phyloP scores from a whole-genome alignment of 345 rosid species.

The Linum lewisii region DNA sequence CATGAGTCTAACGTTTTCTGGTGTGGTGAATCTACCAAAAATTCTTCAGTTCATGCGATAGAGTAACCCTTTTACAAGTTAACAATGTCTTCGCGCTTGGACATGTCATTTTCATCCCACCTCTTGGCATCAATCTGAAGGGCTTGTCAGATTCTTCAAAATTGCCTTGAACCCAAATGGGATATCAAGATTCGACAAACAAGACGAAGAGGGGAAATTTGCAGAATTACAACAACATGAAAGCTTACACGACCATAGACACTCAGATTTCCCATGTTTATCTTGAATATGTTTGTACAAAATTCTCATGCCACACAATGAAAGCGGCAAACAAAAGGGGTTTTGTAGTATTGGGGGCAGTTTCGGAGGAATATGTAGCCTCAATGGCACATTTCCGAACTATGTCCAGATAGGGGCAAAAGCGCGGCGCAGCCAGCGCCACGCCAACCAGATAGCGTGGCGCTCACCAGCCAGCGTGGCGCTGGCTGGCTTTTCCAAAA shows the following conservation, averaged over 20 bases:
- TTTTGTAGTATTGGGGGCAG: too few species aligned
- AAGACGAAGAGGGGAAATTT: neutral
- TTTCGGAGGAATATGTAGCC: too few species aligned
- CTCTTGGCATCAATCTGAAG: slow-evolving; percentile 63
- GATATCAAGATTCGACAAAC: neutral
- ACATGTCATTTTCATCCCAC: slow-evolving; percentile 60
- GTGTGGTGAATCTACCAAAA: too few species aligned
- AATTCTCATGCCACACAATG: slow-evolving; percentile 60
- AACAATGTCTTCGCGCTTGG: slow-evolving; percentile 48
- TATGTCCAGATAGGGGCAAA: too few species aligned
- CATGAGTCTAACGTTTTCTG: too few species aligned
- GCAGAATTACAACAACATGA: neutral
- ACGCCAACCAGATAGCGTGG: too few species aligned
- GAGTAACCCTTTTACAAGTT: slow-evolving; percentile 50
- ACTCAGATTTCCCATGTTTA: slow-evolving; percentile 51
- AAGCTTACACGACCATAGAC: slow-evolving; percentile 48
- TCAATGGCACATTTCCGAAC: too few species aligned
- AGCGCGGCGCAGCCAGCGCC: too few species aligned
- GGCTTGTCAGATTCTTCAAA: slow-evolving; percentile 54
- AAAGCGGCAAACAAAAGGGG: too few species aligned
- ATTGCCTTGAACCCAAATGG: slow-evolving; percentile 45
- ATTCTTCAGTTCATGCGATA: slow-evolving; percentile 12
- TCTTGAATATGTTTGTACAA: slow-evolving; percentile 73
- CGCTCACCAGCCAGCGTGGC: too few species aligned
- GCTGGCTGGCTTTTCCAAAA: too few species aligned